These are phyloP conservation scores for Cercospora sp. DNA, from an alignment of 2,329 filamentous ascomycete genomes.

Conservation along the genomic window DNA sequence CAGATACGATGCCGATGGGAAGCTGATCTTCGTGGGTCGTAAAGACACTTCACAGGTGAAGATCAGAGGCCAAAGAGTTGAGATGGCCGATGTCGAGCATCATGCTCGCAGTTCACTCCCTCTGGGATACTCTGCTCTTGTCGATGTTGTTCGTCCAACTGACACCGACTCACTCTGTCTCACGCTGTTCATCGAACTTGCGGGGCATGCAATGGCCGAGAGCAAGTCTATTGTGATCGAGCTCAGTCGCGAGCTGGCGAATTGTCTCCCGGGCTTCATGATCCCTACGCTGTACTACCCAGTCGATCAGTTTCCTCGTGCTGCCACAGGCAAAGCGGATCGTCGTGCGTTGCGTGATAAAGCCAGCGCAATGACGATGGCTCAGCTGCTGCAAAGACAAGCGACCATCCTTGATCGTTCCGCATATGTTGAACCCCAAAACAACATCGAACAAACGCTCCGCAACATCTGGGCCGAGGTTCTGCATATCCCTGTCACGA, in stretches of 20 bases:
- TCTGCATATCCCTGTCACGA: neutral
- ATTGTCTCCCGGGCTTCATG: conserved; percentile 31
- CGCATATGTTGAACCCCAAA: conserved; percentile 3
- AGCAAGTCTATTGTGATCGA: conserved; percentile 51
- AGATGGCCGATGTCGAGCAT: conserved; percentile 56
- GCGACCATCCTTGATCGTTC: conserved; percentile 4
- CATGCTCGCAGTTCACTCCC: conserved; percentile 22
- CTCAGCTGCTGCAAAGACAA: conserved; percentile 11
- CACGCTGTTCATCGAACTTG: conserved; percentile 16
- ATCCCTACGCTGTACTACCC: conserved; percentile 28
- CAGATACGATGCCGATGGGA: conserved; percentile 54
- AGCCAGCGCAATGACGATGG: conserved; percentile 5
- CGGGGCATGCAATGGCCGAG: conserved; percentile 17
- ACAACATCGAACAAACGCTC: conserved; percentile 3
- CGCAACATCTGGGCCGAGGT: conserved; percentile 16
- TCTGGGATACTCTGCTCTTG: conserved; percentile 40
- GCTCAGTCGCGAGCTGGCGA: conserved; percentile 26
- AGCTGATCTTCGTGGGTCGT: conserved; percentile 61
- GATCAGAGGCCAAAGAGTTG: conserved; percentile 65
- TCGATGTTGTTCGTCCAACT: conserved; percentile 9
- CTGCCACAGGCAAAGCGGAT: conserved; percentile 47
- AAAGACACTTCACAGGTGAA: conserved; percentile 63
- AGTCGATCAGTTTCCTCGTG: conserved; percentile 46
- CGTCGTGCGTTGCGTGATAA: conserved; percentile 7
- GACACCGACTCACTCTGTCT: neutral